phyloP scores from a whole-genome alignment of 2,329 filamentous ascomycete genomes.

The Ramularia endophylla region DNA sequence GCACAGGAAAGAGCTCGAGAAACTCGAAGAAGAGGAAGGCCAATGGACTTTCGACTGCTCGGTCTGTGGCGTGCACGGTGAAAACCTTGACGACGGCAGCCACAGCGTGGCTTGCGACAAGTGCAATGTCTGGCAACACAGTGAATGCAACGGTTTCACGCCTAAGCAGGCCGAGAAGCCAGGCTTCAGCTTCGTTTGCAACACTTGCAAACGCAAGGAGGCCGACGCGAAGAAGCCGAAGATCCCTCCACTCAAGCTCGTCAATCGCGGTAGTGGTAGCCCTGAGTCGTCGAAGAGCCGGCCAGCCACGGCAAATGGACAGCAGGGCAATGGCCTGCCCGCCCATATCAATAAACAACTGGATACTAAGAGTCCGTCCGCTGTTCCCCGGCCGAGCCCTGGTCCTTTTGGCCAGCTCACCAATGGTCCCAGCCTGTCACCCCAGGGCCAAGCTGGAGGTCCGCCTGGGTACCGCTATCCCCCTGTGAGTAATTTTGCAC shows the following conservation, averaged over 20 bases:
- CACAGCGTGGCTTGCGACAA: constrained; percentile 91
- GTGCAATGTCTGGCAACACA: constrained; percentile 96
- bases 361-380: constrained; percentile 12
- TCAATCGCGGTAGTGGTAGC: constrained; percentile 25
- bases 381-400: constrained; percentile 11
- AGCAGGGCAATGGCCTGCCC: constrained; percentile 14
- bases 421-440: constrained; percentile 40
- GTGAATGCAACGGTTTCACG: constrained; percentile 77
- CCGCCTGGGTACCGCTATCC: constrained; percentile 34
- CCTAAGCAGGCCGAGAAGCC: constrained; percentile 73
- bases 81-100: constrained; percentile 83
- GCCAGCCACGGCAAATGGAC: constrained; percentile 16
- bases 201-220: constrained; percentile 65
- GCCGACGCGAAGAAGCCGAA: constrained; percentile 58
- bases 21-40: constrained; percentile 64
- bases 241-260: constrained; percentile 55
- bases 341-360: constrained; percentile 25
- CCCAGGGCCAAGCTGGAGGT: constrained; percentile 39
- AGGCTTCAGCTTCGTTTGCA: constrained; percentile 83
- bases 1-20: constrained; percentile 68
- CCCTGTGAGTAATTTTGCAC: constrained; percentile 25
- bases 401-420: constrained; percentile 27
- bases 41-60: constrained; percentile 93
- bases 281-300: constrained; percentile 20
- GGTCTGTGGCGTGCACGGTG: constrained; percentile 80